Evolutionary conservation across 495 filamentous ascomycete species (phyloP).

Genomic region (Penicillium subrubescens): DNA sequence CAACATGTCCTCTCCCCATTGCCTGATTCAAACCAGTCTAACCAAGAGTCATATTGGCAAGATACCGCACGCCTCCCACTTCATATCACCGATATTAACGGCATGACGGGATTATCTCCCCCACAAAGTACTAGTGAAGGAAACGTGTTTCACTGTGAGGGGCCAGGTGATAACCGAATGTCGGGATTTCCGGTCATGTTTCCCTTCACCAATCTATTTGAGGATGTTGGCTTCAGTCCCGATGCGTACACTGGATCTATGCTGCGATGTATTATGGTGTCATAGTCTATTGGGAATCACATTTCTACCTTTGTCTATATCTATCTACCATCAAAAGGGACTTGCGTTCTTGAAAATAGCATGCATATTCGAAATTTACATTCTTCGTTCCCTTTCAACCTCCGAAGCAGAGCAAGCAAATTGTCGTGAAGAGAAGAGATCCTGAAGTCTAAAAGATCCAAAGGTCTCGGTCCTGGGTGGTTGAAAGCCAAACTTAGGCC

Average conservation of each 20-base stretch:
- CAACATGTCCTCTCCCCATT: background rate
- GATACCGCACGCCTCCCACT: background rate
- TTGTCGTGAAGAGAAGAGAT: background rate
- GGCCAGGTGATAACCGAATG: background rate
- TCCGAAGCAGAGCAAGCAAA: background rate
- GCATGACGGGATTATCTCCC: background rate
- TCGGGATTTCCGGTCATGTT: background rate
- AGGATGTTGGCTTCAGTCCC: slow-evolving; percentile 1
- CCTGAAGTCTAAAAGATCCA: background rate
- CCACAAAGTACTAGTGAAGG: background rate
- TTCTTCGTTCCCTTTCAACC: background rate
- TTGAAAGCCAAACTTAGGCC: slow-evolving; percentile 8
- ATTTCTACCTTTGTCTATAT: slow-evolving; percentile 4
- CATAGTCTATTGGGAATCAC: background rate
- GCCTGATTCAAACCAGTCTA: background rate
- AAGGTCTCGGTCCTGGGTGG: background rate
- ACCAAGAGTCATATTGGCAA: background rate
- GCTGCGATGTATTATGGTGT: background rate
- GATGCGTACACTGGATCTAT: background rate
- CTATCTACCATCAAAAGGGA: background rate
- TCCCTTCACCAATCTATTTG: background rate
- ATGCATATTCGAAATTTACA: slow-evolving; percentile 4
- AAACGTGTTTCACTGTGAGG: slow-evolving; percentile 1
- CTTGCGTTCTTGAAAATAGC: slow-evolving; percentile 1
- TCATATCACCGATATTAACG: background rate